A percentile compares a stretch with the other conserved stretches of the same genome.
These are phyloP conservation scores for Talaromyces thailandensis DNA, from an alignment of 495 filamentous ascomycete species.

Conservation along the genomic window DNA sequence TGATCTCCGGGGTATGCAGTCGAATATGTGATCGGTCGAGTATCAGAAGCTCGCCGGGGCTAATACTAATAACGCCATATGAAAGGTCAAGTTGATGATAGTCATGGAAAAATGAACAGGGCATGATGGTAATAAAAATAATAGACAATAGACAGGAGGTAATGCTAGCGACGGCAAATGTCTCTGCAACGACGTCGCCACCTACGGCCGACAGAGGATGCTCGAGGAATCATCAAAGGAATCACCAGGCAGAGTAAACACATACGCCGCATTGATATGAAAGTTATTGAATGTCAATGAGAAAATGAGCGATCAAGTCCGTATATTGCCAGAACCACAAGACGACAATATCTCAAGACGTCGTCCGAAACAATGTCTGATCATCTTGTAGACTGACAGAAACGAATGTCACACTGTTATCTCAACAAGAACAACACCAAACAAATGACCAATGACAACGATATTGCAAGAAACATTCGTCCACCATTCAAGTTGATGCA, in stretches of 20 bases:
- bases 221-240: background rate
- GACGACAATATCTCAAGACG: background rate
- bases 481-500: constrained; percentile 6
- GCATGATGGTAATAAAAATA: background rate
- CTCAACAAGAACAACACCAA: background rate
- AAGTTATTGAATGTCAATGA: background rate
- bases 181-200: background rate
- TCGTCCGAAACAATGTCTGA: background rate
- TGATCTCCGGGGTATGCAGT: constrained; percentile 3
- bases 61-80: constrained; percentile 3
- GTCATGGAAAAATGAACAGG: background rate
- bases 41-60: constrained; percentile 3
- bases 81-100: background rate
- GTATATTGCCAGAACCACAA: background rate
- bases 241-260: background rate
- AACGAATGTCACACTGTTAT: background rate
- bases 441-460: background rate
- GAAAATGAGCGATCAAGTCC: background rate
- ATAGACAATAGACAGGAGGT: background rate
- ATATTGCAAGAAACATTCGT: background rate
- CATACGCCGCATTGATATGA: background rate
- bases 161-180: background rate
- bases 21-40: constrained; percentile 4
- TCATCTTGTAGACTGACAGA: background rate
- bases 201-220: background rate